Evolutionary conservation across 306 rosid species (phyloP).

Genomic region (Potentilla sterilis): DNA sequence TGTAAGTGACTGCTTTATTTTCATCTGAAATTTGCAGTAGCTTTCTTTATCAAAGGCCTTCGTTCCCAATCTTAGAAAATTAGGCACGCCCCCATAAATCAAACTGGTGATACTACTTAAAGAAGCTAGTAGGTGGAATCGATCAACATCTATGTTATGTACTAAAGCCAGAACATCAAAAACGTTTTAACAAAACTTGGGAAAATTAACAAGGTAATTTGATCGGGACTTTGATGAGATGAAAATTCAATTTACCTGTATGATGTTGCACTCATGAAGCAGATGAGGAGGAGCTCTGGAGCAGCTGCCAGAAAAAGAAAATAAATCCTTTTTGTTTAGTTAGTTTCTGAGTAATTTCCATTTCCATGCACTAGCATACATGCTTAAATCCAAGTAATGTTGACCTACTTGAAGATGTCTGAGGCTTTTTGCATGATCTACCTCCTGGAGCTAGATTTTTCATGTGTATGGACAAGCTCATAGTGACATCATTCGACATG

Average conservation of each 20-base stretch:
- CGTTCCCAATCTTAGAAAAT: neutral
- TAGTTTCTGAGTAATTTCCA: neutral
- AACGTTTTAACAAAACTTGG: neutral
- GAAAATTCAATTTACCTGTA: neutral
- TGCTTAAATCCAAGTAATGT: neutral
- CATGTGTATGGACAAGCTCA: neutral
- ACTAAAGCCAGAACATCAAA: neutral
- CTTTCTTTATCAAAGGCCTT: neutral
- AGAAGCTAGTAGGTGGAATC: too few relatives aligned
- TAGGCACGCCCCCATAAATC: neutral
- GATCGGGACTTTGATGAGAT: neutral
- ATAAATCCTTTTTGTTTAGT: neutral
- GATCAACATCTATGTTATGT: neutral
- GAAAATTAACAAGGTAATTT: neutral
- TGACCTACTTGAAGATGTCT: neutral
- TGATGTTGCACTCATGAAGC: neutral
- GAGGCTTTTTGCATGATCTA: neutral
- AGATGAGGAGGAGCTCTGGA: neutral
- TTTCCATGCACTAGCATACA: neutral
- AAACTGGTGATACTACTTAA: neutral
- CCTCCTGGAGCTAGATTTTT: neutral
- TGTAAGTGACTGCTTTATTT: neutral
- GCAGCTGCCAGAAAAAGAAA: neutral
- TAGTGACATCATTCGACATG: too few relatives aligned
- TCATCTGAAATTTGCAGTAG: neutral